phyloP scores from a whole-genome alignment of 352 stramenopile species.

The Phytophthora aleatoria region DNA sequence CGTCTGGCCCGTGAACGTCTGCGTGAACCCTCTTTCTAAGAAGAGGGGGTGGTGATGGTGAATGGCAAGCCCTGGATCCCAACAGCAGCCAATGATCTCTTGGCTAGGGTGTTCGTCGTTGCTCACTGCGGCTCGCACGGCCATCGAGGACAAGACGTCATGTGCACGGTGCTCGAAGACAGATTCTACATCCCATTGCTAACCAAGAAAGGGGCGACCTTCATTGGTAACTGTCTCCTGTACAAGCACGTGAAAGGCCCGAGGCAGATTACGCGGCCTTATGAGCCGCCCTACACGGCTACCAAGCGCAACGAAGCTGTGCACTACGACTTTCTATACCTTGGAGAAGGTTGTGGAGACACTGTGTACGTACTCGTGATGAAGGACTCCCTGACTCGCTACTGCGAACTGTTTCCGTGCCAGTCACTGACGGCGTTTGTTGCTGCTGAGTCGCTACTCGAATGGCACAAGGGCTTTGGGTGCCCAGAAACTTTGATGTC shows the following conservation, averaged over 20 bases:
- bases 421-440: neutral
- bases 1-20: neutral
- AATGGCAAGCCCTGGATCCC: neutral
- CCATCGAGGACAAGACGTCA: neutral
- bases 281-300: neutral
- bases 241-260: neutral
- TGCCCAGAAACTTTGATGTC: neutral
- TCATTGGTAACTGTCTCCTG: neutral
- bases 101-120: neutral
- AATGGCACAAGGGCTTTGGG: slow-evolving; percentile 4
- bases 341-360: neutral
- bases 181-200: neutral
- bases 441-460: neutral
- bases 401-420: neutral
- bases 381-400: neutral
- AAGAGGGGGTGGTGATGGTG: neutral
- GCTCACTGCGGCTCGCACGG: neutral
- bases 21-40: neutral
- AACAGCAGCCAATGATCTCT: neutral
- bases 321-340: neutral
- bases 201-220: neutral
- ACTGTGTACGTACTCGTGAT: neutral
- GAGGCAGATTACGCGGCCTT: neutral
- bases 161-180: neutral
- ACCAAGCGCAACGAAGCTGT: neutral